Evolutionary conservation across 345 rosid species (phyloP).

Genomic region (Eucalyptus curtisii): DNA sequence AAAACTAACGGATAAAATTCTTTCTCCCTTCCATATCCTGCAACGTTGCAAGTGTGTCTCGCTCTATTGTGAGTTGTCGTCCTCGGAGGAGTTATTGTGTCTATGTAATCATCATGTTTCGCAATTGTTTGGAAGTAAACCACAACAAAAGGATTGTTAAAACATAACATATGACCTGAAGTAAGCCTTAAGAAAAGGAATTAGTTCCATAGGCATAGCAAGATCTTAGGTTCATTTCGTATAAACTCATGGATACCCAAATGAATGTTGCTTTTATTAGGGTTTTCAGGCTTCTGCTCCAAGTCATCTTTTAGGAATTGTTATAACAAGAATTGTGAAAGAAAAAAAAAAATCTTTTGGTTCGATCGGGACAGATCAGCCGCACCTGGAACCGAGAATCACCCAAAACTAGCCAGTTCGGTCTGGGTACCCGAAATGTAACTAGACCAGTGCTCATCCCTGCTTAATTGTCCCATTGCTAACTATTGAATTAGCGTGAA

Average conservation of each 20-base stretch:
- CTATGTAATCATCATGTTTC: neutral
- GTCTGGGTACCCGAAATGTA: too few relatives aligned
- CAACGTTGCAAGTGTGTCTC: neutral
- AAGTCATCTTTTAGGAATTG: neutral
- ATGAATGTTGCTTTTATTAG: neutral
- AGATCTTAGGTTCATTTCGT: neutral
- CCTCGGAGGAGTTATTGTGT: neutral
- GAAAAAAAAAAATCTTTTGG: too few relatives aligned
- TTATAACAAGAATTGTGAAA: neutral
- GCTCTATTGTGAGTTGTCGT: neutral
- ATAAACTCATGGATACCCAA: neutral
- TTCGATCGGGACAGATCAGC: accelerated
- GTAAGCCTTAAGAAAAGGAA: neutral
- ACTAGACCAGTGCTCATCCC: too few relatives aligned
- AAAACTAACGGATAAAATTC: neutral
- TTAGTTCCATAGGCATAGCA: neutral
- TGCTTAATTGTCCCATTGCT: neutral
- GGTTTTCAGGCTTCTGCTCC: neutral
- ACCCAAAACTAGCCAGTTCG: neutral
- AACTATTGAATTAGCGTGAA: too few relatives aligned
- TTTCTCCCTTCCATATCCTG: neutral
- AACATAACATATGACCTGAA: neutral
- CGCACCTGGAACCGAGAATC: accelerated
- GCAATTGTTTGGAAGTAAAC: neutral
- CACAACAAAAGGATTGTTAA: neutral